phyloP scores from a whole-genome alignment of 2,329 filamentous ascomycete species.

The Xylaria sp. region DNA sequence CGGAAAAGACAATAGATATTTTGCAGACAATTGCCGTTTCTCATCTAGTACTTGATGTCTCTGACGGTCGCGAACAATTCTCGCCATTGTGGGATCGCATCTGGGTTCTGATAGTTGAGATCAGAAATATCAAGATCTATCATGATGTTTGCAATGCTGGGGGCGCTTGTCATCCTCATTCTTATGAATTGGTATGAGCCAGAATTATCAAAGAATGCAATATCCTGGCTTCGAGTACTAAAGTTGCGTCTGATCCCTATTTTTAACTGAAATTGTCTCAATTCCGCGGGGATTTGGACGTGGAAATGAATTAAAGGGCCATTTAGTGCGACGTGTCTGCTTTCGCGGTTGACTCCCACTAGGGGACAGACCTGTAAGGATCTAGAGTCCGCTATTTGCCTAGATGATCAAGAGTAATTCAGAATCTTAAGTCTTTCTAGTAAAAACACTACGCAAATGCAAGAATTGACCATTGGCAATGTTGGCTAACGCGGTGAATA shows the following conservation, averaged over 20 bases:
- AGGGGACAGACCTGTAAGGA: constrained; percentile 1
- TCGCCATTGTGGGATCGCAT: neutral
- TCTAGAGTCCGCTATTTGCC: neutral
- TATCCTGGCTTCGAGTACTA: neutral
- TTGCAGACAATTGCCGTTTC: neutral
- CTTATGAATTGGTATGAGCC: neutral
- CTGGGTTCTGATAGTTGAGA: neutral
- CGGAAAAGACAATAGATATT: neutral
- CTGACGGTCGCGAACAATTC: neutral
- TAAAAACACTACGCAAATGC: neutral
- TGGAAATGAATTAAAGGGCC: neutral
- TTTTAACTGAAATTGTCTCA: neutral
- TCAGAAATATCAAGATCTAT: neutral
- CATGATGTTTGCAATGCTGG: neutral
- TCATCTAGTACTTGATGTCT: neutral
- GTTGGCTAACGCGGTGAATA: neutral
- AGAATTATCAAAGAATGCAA: neutral
- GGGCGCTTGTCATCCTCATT: neutral
- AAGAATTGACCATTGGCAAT: no score
- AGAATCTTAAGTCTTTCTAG: neutral
- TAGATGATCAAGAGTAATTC: neutral
- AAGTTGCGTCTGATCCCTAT: neutral
- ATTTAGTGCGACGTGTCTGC: constrained; percentile 1
- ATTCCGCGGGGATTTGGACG: neutral
- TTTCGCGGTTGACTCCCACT: constrained; percentile 5